Percentiles rank a stretch among this genome's conserved stretches.
These are phyloP conservation scores for Fusarium verticillioides DNA, from an alignment of 2,329 filamentous ascomycete species.

Conservation along the genomic window DNA sequence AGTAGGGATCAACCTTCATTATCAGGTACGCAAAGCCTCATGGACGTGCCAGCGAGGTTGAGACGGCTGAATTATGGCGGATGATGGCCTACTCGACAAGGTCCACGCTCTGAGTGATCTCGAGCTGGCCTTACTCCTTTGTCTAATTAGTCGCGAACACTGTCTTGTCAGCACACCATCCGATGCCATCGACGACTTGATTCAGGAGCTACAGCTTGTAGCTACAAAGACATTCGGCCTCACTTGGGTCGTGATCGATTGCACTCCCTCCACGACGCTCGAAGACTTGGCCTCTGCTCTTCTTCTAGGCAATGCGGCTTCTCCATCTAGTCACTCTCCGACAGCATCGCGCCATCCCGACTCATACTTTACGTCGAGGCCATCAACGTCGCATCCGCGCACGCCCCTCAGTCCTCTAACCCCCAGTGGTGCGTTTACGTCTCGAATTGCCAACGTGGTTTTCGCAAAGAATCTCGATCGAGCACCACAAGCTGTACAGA, in stretches of 20 bases:
- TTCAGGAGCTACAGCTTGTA: constrained; percentile 79
- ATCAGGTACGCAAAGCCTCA: constrained; percentile 31
- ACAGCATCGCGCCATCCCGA: constrained; percentile 43
- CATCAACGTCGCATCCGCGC: constrained; percentile 38
- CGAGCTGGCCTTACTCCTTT: constrained; percentile 86
- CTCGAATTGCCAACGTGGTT: constrained; percentile 80
- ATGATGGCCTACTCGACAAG: constrained; percentile 71
- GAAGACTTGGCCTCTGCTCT: constrained; percentile 84
- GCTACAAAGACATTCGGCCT: constrained; percentile 78
- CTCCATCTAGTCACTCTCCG: constrained; percentile 43
- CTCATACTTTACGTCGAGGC: constrained; percentile 47
- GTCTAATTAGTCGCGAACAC: constrained; percentile 83
- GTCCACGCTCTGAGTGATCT: constrained; percentile 86
- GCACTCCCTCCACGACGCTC: constrained; percentile 76
- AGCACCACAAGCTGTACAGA: constrained; percentile 80
- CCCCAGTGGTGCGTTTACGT: constrained; percentile 40
- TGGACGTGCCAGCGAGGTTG: constrained; percentile 40
- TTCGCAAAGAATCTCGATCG: constrained; percentile 83
- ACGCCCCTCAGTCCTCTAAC: constrained; percentile 46
- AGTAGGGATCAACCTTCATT: constrained; percentile 7
- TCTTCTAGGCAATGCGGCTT: constrained; percentile 55
- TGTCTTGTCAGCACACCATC: constrained; percentile 83
- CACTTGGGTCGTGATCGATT: constrained; percentile 75
- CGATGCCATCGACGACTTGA: constrained; percentile 72
- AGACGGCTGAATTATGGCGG: constrained; percentile 63